Evolutionary conservation across 2,329 filamentous ascomycete species (phyloP), one percentile per base, ranked within the genome.

Genomic region (Hypomyces perniciosus): DNA sequence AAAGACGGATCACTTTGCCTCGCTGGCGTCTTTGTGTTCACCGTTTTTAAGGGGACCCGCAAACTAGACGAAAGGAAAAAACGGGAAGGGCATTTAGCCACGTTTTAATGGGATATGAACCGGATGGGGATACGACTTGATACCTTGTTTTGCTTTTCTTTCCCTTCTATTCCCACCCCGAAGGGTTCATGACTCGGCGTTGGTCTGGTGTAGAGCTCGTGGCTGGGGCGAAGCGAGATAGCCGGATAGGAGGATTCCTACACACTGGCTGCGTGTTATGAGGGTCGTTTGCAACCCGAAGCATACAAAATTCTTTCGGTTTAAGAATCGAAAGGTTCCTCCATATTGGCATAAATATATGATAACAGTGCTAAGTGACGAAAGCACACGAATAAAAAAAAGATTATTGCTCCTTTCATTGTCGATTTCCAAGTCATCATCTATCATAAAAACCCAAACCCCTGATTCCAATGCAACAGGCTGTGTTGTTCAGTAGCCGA

Each of bases 91-190:
- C 27, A 26, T 42, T 42, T 42, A 20, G 39, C 20, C 39, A 42
- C 26, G 12, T 47, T 46, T 53, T 61, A 59, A 66, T 61, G 61
- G 58, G 51, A 64, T 60, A 66, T 61, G 63, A 65, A 47, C 59
- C 33, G 54, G 54, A 65, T 50, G 60, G 55, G 55, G 56, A 56
- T 35, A 48, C 46, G 41, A 55, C 42, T 58, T 58, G 60, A 65
- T 64, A 64, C 62, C 61, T 54, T 27, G 33, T n/a, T 12, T n/a
- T 50, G 10, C 12, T 44, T 40, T 33, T 50, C 43, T 28, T 28
- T 34, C 41, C 44, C 28, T n/a, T 37, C 20, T 29, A 27, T 12
- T 44, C 28, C 50, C 12, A 46, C 40, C 28, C 12, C 8, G 27
- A 28, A 13, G 30, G 35, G 44, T 50, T n/a, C 6, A 33, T 20